phyloP scores from a whole-genome alignment of 164 flowering plant species.

The Stephania cephalantha region DNA sequence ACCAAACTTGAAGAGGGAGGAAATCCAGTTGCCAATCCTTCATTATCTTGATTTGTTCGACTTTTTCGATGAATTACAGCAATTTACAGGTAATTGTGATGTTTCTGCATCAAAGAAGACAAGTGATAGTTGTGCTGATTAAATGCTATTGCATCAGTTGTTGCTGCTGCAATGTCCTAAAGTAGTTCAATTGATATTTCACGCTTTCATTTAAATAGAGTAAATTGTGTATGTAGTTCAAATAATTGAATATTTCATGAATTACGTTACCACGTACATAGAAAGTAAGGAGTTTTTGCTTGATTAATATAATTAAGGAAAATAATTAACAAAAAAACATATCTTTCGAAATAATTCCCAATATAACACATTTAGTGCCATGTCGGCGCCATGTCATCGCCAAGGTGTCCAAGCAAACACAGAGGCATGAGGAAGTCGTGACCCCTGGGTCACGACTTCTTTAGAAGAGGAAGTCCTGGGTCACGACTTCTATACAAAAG shows the following conservation, averaged over 20 bases:
- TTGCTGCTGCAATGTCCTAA: not conserved
- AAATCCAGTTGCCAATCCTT: not conserved
- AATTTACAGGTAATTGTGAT: not conserved
- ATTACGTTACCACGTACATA: not conserved
- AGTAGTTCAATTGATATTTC: not conserved
- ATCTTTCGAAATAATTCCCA: too few species aligned
- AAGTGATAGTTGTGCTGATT: not conserved
- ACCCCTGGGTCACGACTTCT: too few species aligned
- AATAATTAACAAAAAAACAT: too few species aligned
- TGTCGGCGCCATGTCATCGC: too few species aligned
- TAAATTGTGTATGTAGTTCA: not conserved
- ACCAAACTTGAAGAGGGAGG: conserved; percentile 1
- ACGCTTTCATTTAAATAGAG: not conserved
- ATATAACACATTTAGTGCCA: too few species aligned
- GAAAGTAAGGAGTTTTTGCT: too few species aligned
- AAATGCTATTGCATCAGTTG: not conserved
- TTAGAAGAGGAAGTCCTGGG: too few species aligned
- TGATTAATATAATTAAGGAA: too few species aligned
- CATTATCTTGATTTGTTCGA: not conserved
- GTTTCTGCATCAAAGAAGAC: not conserved
- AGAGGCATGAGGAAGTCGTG: too few species aligned
- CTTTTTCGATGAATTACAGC: not conserved
- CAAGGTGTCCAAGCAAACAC: too few species aligned
- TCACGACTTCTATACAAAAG: too few species aligned
- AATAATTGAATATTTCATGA: not conserved